Base-by-base conservation (phyloP, 2,329 filamentous ascomycete species). In the Sclerotiophoma versabilis region DNA sequence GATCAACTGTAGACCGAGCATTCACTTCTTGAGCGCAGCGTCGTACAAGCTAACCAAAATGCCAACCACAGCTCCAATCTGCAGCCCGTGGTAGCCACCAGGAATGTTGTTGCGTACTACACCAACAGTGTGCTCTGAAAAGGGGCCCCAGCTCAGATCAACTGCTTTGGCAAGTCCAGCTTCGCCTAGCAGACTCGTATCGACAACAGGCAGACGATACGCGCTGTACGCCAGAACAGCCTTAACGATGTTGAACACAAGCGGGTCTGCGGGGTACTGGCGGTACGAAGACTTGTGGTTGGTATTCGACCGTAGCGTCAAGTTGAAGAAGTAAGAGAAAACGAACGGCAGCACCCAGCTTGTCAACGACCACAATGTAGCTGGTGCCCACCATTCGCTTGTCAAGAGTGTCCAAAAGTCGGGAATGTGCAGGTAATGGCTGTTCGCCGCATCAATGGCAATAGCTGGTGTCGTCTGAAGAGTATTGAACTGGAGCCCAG, bases 201-300 rank as follows among this genome's bases (percentile, higher is more conserved):
- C 55, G 15, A 57, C 49, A 9, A 53, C 54, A 23, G 65, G 62
- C 23, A 67, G 46, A 9, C 83, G 85, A 71, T 93, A 96, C 15
- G 96, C 87, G 27, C 93, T 83, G 74, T 90, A 96, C 7, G 90
- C 87, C 54, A 93, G 76, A 49, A 98, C 73, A 0, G 89, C 93
- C 80, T 96, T 96, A 65, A 86, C 86, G 52, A 98, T 87, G 79
- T 93, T 96, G 78, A 96, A 99, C 19, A 88, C 90, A 70, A 98
- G 79, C 4, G 93, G 93, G 73, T 99, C 95, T 60, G 93, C 86
- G 5, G 81, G 78, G 60, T 88, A 87, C 60, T 85, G 83, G 17
- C 73, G 68, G 47, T 73, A 74, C 3, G 70, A 66, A 15, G 75
- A 74, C 56, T 75, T 73, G 70, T 73, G 75, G 66, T 73, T 79